Evolutionary conservation across 106 monocot species (phyloP), one percentile per base, ranked within the genome.

Genomic region (Dendrobium officinale): DNA sequence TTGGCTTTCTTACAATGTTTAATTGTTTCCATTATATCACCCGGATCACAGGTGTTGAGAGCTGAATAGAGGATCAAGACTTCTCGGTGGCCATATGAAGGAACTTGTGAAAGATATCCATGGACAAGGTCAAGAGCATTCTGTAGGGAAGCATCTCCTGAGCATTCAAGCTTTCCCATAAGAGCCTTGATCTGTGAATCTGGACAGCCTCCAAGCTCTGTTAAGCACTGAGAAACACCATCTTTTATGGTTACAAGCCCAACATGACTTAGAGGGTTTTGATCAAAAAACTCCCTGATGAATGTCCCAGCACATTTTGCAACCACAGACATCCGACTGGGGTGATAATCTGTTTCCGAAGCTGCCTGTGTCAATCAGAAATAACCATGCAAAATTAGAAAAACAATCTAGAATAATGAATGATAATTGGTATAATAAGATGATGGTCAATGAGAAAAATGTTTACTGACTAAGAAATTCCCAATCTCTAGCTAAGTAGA

Each of bases 1-100:
- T 95, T 99, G 61, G 89, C 88, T 82, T 91, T 88, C 80, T 99
- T 95, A 85, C 98, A 99, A 43, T 82, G 91, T 54, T 88, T 19
- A 67, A 99, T 87, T 49, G 89, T 91, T 81, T 95, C 95, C 92
- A 93, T 91, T 82, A 99, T 90, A 81, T 99, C 89, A 33, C 90
- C 93, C n/a, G 98, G 70, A 86, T 99, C 98, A 82, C 91, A 99
- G 1, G 98, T 99, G 84, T 86, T 99, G 48, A 95, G 91, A 81
- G 98, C 86, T 73, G 98, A 95, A 80, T 93, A 99, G 77, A 99
- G 81, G 26, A 99, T 88, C 64, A 99, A 85, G 15, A 95, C 95
- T 85, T 99, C 98, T n/a, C 92, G 90, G 85, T 99, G 98, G 54
- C 98, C 95, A 67, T 95, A 99, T 27, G 91, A 87, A 17, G 98